Evolutionary conservation across 768 basidiomycete genomes (phyloP).

Genomic region (Auricularia sp.): DNA sequence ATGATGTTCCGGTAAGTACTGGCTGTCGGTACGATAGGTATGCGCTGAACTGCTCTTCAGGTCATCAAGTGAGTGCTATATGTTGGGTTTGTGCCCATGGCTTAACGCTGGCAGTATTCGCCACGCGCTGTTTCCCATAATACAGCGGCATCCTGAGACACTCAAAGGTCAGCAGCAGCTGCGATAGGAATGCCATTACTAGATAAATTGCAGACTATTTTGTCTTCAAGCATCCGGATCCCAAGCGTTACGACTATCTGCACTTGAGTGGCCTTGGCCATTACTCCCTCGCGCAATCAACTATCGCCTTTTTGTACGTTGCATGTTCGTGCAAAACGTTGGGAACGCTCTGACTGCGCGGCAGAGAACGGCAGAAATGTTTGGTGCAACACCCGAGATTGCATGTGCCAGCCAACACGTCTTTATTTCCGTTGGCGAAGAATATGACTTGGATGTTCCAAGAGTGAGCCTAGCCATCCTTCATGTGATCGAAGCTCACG

Average conservation of each 20-base stretch:
- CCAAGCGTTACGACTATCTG: conserved; percentile 2
- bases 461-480: background rate
- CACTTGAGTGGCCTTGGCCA: conserved; percentile 1
- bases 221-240: conserved; percentile 1
- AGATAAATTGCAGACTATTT: background rate
- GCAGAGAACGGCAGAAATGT: background rate
- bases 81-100: background rate
- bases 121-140: conserved; percentile 1
- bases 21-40: background rate
- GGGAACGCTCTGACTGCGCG: background rate
- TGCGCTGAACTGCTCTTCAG: background rate
- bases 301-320: conserved; percentile 1
- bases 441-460: background rate
- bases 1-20: conserved; percentile 3
- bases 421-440: background rate
- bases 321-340: background rate
- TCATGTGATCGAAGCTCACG: background rate
- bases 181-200: background rate
- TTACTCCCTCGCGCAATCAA: background rate
- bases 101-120: background rate
- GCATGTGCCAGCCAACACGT: background rate
- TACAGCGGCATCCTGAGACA: conserved; percentile 1
- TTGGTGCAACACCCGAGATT: background rate
- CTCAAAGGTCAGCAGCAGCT: background rate
- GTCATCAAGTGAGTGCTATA: background rate